Percentiles rank a stretch among this genome's conserved stretches.
Evolutionary conservation across 2,329 filamentous ascomycete species (phyloP).

Genomic region (Neopestalotiopsis clavispora): DNA sequence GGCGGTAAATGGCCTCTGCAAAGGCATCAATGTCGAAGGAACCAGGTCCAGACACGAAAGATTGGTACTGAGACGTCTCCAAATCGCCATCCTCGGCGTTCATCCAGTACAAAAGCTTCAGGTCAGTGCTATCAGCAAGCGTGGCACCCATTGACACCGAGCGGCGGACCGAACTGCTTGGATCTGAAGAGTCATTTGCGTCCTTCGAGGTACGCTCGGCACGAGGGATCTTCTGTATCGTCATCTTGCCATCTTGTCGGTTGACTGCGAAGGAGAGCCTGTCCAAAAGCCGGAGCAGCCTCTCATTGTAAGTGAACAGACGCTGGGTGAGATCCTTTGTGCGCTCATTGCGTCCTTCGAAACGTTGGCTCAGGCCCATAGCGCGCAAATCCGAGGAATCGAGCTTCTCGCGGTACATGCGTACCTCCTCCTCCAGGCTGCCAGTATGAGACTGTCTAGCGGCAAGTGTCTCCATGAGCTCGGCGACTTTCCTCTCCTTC

Average conservation of each 20-base stretch:
- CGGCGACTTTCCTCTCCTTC: constrained; percentile 73
- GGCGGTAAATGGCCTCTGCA: constrained; percentile 82
- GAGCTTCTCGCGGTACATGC: constrained; percentile 69
- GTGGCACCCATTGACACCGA: constrained; percentile 60
- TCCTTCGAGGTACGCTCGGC: constrained; percentile 63
- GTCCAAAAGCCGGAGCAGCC: constrained; percentile 82
- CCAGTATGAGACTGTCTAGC: constrained; percentile 78
- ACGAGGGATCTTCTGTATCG: constrained; percentile 73
- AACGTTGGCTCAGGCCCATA: constrained; percentile 56
- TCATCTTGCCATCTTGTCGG: constrained; percentile 73
- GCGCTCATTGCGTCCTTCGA: constrained; percentile 72
- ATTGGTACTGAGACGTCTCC: constrained; percentile 75
- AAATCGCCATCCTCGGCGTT: constrained; percentile 66
- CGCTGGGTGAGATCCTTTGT: constrained; percentile 85
- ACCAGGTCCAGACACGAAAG: constrained; percentile 75
- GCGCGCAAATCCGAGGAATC: constrained; percentile 58
- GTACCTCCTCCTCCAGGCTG: constrained; percentile 77
- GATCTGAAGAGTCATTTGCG: constrained; percentile 62
- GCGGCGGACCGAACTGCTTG: constrained; percentile 55
- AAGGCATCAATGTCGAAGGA: constrained; percentile 85
- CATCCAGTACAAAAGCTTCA: constrained; percentile 84
- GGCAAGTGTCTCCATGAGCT: constrained; percentile 72
- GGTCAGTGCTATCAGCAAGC: constrained; percentile 66
- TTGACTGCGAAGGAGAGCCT: constrained; percentile 83
- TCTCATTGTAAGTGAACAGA: constrained; percentile 83